Evolutionary conservation across 139 green algal genomes (phyloP).

Genomic region (Chlamydomonas sphaeroides): DNA sequence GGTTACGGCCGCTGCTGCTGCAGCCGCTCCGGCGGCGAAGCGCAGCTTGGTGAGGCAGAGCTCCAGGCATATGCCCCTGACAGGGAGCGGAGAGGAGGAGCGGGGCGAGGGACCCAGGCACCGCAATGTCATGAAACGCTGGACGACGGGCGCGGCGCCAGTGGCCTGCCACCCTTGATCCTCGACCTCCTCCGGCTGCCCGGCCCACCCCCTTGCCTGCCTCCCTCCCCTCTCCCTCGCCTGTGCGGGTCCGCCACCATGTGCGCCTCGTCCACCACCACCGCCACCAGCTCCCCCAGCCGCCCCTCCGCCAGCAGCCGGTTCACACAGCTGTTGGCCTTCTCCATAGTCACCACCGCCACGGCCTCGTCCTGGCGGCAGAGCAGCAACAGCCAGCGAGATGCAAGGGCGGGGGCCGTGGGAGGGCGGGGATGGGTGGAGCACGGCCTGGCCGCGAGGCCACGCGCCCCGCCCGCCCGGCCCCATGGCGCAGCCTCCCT

Average conservation of each 20-base stretch:
- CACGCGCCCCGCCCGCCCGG: too few relatives aligned
- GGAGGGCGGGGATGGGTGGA: too few relatives aligned
- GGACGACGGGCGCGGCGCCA: too few relatives aligned
- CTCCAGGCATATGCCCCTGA: slow-evolving; percentile 86
- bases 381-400: background rate
- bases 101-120: too few relatives aligned
- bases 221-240: slow-evolving; percentile 26
- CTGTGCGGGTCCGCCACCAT: slow-evolving; percentile 77
- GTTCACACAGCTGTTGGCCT: slow-evolving; percentile 81
- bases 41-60: slow-evolving; percentile 92
- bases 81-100: background rate
- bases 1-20: background rate
- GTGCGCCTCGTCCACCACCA: slow-evolving; percentile 91
- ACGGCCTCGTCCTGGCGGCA: slow-evolving; percentile 48
- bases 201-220: background rate
- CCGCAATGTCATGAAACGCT: too few relatives aligned
- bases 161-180: too few relatives aligned
- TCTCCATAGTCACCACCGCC: slow-evolving; percentile 85
- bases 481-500: too few relatives aligned
- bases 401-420: background rate
- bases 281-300: slow-evolving; percentile 70
- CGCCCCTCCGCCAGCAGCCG: slow-evolving; percentile 58
- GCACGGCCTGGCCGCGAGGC: too few relatives aligned
- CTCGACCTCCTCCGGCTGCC: too few relatives aligned
- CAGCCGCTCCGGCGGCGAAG: slow-evolving; percentile 5